These are phyloP conservation scores for Tylopilus intermedius DNA, from an alignment of 768 basidiomycete species.

Conservation along the genomic window DNA sequence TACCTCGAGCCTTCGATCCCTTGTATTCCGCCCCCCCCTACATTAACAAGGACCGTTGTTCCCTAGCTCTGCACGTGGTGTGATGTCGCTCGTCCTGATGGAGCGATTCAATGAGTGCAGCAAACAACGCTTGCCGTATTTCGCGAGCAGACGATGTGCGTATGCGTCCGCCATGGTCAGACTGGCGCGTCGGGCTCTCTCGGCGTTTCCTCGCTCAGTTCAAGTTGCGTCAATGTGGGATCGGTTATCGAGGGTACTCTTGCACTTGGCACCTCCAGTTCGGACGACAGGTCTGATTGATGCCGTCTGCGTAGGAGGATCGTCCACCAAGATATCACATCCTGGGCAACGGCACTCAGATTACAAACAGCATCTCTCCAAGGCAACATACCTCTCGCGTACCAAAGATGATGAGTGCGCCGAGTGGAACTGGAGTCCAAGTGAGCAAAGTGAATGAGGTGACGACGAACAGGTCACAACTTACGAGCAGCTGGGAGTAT, in stretches of 20 bases:
- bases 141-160: background rate
- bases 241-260: slow-evolving; percentile 17
- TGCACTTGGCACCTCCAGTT: slow-evolving; percentile 22
- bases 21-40: slow-evolving; percentile 19
- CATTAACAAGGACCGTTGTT: slow-evolving; percentile 6
- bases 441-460: background rate
- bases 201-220: slow-evolving; percentile 1
- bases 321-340: slow-evolving; percentile 35
- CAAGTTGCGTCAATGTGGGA: slow-evolving; percentile 1
- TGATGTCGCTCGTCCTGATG: background rate
- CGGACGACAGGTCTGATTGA: slow-evolving; percentile 6
- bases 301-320: slow-evolving; percentile 5
- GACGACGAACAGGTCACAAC: slow-evolving; percentile 15
- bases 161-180: slow-evolving; percentile 4
- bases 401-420: slow-evolving; percentile 45
- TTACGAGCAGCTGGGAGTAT: slow-evolving; percentile 48
- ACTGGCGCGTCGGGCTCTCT: slow-evolving; percentile 5
- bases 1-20: slow-evolving; percentile 12
- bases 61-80: background rate
- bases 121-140: slow-evolving; percentile 3
- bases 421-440: slow-evolving; percentile 42
- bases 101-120: background rate
- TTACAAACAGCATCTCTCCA: background rate
- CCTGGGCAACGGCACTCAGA: slow-evolving; percentile 25
- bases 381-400: slow-evolving; percentile 39